phyloP scores from a whole-genome alignment of 768 basidiomycete genomes.

The Omphalotus guepiniiformis region DNA sequence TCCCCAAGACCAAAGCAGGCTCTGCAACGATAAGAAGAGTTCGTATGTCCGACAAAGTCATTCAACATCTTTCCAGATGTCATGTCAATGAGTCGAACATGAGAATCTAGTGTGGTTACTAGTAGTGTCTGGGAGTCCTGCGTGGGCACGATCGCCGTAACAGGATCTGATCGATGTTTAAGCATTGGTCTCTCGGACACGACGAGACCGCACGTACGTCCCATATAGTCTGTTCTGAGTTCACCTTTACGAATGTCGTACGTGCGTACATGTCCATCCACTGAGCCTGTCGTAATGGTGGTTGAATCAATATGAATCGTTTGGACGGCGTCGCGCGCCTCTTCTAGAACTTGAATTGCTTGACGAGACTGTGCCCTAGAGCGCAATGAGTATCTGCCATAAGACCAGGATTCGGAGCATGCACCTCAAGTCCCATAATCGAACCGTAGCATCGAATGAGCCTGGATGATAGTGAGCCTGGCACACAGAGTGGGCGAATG shows the following conservation, averaged over 20 bases:
- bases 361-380: conserved; percentile 69
- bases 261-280: conserved; percentile 88
- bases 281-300: conserved; percentile 74
- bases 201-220: conserved; percentile 62
- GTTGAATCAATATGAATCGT: conserved; percentile 64
- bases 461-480: conserved; percentile 38
- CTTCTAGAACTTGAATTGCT: conserved; percentile 87
- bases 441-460: conserved; percentile 88
- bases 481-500: not conserved
- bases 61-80: conserved; percentile 80
- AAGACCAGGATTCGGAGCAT: conserved; percentile 15
- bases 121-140: conserved; percentile 78
- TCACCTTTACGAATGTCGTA: conserved; percentile 96
- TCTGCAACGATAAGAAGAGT: conserved; percentile 72
- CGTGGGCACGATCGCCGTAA: conserved; percentile 79
- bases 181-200: too few relatives aligned
- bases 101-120: conserved; percentile 79
- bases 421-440: conserved; percentile 89
- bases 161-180: conserved; percentile 61
- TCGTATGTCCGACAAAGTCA: conserved; percentile 74
- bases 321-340: conserved; percentile 85
- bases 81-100: conserved; percentile 82
- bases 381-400: not conserved
- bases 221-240: conserved; percentile 84
- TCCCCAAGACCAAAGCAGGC: conserved; percentile 84